phyloP scores from a whole-genome alignment of 345 rosid species.

The Psidium guajava region DNA sequence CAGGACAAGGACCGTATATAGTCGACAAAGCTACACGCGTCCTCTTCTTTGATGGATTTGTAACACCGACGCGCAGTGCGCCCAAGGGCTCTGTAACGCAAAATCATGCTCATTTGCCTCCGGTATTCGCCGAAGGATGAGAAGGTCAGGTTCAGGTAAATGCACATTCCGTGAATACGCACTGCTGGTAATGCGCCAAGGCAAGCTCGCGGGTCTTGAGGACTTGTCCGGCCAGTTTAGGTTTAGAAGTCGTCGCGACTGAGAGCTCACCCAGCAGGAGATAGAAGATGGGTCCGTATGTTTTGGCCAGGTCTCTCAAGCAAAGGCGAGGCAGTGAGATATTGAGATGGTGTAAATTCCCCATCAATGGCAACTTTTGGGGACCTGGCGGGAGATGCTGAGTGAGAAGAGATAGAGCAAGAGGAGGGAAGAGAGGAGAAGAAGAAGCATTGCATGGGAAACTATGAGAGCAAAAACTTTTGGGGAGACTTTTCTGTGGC shows the following conservation, averaged over 20 bases:
- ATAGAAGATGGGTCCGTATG: neutral
- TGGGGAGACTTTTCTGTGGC: too few species aligned
- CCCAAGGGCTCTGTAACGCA: neutral
- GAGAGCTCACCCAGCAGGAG: neutral
- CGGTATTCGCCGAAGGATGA: neutral
- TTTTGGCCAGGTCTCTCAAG: neutral
- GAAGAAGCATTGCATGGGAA: too few species aligned
- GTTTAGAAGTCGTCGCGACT: neutral
- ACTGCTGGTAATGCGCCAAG: neutral
- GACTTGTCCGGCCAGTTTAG: neutral
- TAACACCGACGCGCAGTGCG: neutral
- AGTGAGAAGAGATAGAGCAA: too few species aligned
- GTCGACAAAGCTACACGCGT: neutral
- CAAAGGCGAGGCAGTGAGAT: neutral
- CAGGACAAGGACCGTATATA: neutral
- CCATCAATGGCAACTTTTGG: neutral
- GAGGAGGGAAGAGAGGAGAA: too few species aligned
- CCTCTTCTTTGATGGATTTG: neutral
- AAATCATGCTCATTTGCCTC: neutral
- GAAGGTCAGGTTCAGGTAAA: neutral
- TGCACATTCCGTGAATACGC: neutral
- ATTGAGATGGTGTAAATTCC: neutral
- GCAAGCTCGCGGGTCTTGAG: neutral
- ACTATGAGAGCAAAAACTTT: too few species aligned
- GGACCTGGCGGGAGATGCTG: too few species aligned